Evolutionary conservation across 2,329 filamentous ascomycete species (phyloP), one percentile per base, ranked within the genome.

Genomic region (Pseudocercospora ulei): DNA sequence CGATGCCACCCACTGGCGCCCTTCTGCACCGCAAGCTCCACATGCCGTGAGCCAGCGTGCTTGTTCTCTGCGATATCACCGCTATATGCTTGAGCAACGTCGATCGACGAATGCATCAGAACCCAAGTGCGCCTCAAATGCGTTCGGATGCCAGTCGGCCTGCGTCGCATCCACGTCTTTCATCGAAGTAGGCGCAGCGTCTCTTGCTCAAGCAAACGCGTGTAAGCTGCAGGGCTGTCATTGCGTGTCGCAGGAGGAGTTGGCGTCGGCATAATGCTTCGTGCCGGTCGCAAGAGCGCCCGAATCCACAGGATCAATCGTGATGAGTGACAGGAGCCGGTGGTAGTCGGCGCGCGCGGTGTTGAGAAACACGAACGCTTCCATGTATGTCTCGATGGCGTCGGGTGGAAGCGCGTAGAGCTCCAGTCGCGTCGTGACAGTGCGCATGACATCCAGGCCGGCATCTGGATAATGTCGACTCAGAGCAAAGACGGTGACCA

Each of bases 401-500:
- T 28, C 29, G 25, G 28, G 12, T 9, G 23, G 30, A 5, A 39
- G 18, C n/a, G 17, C 9, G 12, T 40, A 26, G 12, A 44, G 22
- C 12, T 44, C 27, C n/a, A 42, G 31, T 7, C 38, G 29, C 5
- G 36, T 22, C 8, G 23, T 25, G 7, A 39, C 12, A 1, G 23
- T 25, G 9, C 35, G 20, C 7, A 44, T 26, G 27, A 39, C 19
- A 3, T 35, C 41, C 7, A 47, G 20, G n/a, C 36, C 41, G 7
- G 38, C 29, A 3, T 35, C 23, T 5, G 35, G 35, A n/a, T 29
- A 25, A 17, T 34, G 31, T 8, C 30, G 26, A 27, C 34, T 43
- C 18, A 47, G 27, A 2, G 45, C 30, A 11, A 40, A 41, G 9
- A 47, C 27, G 9, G 45, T 47, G 9, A 47, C 34, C 12, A 47